A percentile compares a stretch with the other conserved stretches of the same genome.
phyloP scores from a whole-genome alignment of 495 filamentous ascomycete species.

The Ascodesmis nigricans region DNA sequence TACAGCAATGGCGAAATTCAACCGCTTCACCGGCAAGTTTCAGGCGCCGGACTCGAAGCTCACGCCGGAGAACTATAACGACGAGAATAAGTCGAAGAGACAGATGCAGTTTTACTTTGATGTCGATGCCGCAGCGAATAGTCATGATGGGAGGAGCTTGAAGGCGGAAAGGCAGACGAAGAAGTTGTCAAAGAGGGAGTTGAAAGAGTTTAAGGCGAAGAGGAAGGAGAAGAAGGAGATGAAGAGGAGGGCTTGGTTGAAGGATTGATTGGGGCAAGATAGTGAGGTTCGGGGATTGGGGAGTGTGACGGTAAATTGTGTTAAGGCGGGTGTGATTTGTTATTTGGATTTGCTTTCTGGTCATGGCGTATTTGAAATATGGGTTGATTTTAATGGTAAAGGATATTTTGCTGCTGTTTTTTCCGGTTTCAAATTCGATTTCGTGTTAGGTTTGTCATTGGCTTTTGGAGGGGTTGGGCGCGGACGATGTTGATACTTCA shows the following conservation, averaged over 20 bases:
- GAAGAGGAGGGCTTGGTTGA: constrained; percentile 76
- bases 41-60: constrained; percentile 33
- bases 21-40: constrained; percentile 77
- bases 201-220: constrained; percentile 55
- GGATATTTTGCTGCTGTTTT: no score
- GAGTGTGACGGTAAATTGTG: no score
- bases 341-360: no score
- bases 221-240: constrained; percentile 66
- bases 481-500: no score
- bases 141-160: constrained; percentile 73
- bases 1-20: constrained; percentile 52
- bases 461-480: no score
- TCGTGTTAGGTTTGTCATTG: no score
- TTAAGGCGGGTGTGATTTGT: no score
- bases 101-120: constrained; percentile 95
- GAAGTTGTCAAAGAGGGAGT: constrained; percentile 64
- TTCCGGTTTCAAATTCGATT: no score
- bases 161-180: constrained; percentile 78
- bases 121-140: constrained; percentile 90
- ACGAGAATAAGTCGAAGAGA: constrained; percentile 67
- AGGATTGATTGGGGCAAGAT: constrained; percentile 52
- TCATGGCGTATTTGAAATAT: no score
- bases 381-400: no score
- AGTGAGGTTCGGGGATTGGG: no score
- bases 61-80: constrained; percentile 55